A percentile compares a stretch with the other conserved stretches of the same genome.
phyloP scores from a whole-genome alignment of 257 asterid genomes.

The Nicotiana sylvestris region DNA sequence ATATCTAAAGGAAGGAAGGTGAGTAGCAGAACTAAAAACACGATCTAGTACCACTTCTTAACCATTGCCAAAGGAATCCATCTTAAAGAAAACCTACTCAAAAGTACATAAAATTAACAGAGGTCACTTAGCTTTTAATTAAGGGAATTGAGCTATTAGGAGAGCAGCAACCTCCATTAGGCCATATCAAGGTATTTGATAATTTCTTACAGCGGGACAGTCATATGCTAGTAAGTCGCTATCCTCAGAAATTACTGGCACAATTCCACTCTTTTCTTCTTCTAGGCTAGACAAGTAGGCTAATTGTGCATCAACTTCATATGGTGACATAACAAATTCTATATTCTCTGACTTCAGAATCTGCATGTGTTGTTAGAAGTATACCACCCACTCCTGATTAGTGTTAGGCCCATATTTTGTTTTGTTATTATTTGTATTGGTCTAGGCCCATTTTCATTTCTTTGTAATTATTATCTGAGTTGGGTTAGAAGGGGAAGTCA shows the following conservation, averaged over 20 bases:
- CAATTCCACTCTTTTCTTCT: conserved; percentile 56
- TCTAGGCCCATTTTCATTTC: too few species aligned
- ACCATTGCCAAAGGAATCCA: conserved; percentile 75
- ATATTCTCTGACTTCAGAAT: conserved; percentile 56
- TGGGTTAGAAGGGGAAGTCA: too few species aligned
- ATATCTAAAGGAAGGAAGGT: conserved; percentile 51
- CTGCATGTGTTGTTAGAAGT: conserved; percentile 25
- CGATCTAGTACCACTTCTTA: conserved; percentile 60
- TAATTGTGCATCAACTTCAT: conserved; percentile 85
- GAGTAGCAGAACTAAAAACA: conserved; percentile 32
- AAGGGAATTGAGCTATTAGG: conserved; percentile 1
- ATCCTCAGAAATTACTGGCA: conserved; percentile 73
- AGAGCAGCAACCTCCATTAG: not conserved
- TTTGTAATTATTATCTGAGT: too few species aligned
- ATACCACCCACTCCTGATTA: too few species aligned
- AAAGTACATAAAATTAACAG: conserved; percentile 9
- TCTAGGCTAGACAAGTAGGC: conserved; percentile 59
- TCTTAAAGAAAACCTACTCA: conserved; percentile 64
- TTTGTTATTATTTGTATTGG: too few species aligned
- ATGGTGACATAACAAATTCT: conserved; percentile 79
- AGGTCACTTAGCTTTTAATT: not conserved
- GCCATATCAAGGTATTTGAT: not conserved
- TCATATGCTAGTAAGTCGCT: conserved; percentile 71
- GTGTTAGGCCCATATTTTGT: too few species aligned
- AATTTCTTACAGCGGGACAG: conserved; percentile 64